Evolutionary conservation across 192 early-diverging fungal genomes (phyloP).

Genomic region (Backusella morwellensis): DNA sequence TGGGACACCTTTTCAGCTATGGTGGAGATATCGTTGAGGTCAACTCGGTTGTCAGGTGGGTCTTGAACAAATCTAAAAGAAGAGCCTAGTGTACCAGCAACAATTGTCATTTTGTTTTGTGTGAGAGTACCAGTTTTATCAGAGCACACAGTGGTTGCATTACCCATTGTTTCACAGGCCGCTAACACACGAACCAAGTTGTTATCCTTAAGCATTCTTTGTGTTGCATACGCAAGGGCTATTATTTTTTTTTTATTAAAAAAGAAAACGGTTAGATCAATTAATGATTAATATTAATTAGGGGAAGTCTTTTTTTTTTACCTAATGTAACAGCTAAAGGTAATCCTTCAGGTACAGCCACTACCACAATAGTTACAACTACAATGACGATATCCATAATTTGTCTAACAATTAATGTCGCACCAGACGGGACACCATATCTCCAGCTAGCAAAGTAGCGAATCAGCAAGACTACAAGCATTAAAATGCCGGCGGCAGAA

Average conservation of each 20-base stretch:
- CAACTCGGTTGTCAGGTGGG: constrained; percentile 29
- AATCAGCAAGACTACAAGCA: constrained; percentile 87
- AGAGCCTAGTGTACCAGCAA: constrained; percentile 77
- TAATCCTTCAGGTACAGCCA: constrained; percentile 97
- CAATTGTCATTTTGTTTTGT: constrained; percentile 98
- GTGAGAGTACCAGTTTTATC: constrained; percentile 99
- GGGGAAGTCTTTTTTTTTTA: constrained; percentile 11
- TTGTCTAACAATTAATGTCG: constrained; percentile 56
- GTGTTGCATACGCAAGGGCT: constrained; percentile 92
- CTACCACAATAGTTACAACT: constrained; percentile 92
- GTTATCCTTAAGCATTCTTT: constrained; percentile 95
- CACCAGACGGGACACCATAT: constrained; percentile 24
- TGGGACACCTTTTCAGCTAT: constrained; percentile 43
- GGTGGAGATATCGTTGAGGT: constrained; percentile 49
- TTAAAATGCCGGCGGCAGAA: constrained; percentile 75
- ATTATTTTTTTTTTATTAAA: background rate
- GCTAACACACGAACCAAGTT: constrained; percentile 95
- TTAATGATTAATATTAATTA: background rate
- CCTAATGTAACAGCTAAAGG: constrained; percentile 93
- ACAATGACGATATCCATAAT: constrained; percentile 84
- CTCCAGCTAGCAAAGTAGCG: constrained; percentile 73
- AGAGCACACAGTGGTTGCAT: constrained; percentile 97
- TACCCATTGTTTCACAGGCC: constrained; percentile 99
- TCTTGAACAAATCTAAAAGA: constrained; percentile 60
- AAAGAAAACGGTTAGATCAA: background rate